Conservation (phyloP, 1,284 basidiomycete genomes). For the Ceratobasidium sp. region DNA sequence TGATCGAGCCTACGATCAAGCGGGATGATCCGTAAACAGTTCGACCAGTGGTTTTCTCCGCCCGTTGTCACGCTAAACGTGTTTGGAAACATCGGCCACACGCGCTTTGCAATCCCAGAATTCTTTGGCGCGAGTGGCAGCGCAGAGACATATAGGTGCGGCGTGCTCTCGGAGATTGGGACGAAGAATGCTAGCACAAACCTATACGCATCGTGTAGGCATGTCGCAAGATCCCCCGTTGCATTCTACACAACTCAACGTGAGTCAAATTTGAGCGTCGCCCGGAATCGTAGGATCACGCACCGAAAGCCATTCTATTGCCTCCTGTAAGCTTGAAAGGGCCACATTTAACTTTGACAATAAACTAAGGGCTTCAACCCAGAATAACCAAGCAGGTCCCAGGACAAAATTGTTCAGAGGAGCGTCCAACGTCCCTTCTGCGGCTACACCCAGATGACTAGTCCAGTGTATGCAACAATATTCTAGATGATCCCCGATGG, state of each 20-base stretch:
- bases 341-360: constrained; percentile 6
- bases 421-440: neutral
- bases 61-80: neutral
- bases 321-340: no score
- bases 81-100: neutral
- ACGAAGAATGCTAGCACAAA: constrained; percentile 2
- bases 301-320: no score
- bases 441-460: neutral
- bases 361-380: constrained; percentile 41
- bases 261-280: no score
- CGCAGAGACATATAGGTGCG: constrained; percentile 11
- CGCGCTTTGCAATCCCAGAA: neutral
- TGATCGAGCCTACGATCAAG: no score
- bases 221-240: no score
- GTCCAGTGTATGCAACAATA: constrained; percentile 25
- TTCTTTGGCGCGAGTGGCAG: neutral
- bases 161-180: neutral
- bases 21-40: no score
- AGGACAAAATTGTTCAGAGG: neutral
- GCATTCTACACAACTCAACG: no score
- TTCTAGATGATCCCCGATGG: neutral
- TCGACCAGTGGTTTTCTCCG: neutral
- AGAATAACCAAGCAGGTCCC: constrained; percentile 12
- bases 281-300: no score
- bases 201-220: neutral